Evolutionary conservation across 140 eudicot species (phyloP).

Genomic region (Flaveria floridana): DNA sequence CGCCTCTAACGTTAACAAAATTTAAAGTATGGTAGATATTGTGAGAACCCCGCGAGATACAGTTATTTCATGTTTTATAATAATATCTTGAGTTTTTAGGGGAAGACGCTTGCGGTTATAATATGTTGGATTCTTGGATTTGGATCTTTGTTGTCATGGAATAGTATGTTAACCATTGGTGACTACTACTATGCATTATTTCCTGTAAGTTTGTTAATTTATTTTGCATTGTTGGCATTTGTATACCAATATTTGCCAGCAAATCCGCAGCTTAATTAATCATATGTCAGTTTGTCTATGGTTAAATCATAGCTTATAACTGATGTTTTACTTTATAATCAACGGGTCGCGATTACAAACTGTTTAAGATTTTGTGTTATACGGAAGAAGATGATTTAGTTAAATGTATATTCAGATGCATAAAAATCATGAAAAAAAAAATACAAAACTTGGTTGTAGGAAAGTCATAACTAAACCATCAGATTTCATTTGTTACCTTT

Average conservation of each 20-base stretch:
- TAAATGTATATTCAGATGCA: too few relatives aligned
- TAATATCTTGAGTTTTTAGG: constrained; percentile 38
- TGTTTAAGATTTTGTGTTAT: background rate
- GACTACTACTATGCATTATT: constrained; percentile 44
- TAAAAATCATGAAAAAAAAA: too few relatives aligned
- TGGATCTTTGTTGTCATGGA: constrained; percentile 39
- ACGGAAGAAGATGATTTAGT: background rate
- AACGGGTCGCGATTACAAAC: background rate
- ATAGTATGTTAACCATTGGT: constrained; percentile 49
- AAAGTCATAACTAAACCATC: too few relatives aligned
- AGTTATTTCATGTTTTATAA: background rate
- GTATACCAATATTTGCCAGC: too few relatives aligned
- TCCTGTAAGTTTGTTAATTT: background rate
- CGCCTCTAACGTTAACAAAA: background rate
- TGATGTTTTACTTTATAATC: background rate
- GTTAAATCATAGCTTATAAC: background rate
- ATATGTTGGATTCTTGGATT: constrained; percentile 69
- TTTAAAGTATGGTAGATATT: background rate
- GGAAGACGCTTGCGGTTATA: constrained; percentile 39
- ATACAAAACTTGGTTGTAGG: too few relatives aligned
- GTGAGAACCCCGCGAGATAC: background rate
- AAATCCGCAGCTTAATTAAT: background rate
- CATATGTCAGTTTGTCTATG: background rate
- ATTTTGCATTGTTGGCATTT: background rate
- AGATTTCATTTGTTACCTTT: too few relatives aligned